phyloP scores from a whole-genome alignment of 345 rosid genomes.

The Sapria himalayana region DNA sequence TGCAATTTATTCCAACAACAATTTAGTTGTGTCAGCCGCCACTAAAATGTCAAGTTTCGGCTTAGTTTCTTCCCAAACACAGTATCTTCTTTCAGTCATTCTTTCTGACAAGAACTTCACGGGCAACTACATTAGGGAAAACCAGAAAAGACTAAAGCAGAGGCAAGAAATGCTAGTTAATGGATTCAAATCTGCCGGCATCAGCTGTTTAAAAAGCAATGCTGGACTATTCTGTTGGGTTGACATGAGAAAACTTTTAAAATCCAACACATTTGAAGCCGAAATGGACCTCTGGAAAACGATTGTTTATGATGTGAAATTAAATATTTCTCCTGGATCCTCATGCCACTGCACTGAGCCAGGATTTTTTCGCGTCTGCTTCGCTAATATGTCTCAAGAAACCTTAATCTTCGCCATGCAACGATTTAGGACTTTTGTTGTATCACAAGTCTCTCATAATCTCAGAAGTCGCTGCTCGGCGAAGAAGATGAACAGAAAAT shows the following conservation, averaged over 20 bases:
- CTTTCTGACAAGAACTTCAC: constrained; percentile 61
- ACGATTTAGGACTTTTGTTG: constrained; percentile 23
- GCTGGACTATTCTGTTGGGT: constrained; percentile 78
- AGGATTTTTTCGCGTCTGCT: constrained; percentile 76
- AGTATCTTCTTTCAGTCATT: constrained; percentile 40
- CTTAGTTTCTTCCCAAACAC: constrained; percentile 65
- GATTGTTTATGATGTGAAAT: constrained; percentile 54
- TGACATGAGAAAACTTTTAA: constrained; percentile 54
- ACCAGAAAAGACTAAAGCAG: constrained; percentile 29
- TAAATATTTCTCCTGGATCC: constrained; percentile 63
- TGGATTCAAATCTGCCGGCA: constrained; percentile 43
- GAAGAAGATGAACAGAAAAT: too few relatives aligned
- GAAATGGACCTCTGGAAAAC: constrained; percentile 63
- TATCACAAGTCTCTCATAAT: too few relatives aligned
- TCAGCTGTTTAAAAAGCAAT: constrained; percentile 36
- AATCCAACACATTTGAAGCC: constrained; percentile 49
- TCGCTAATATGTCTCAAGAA: constrained; percentile 36
- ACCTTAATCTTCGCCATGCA: constrained; percentile 28
- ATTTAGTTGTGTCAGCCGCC: constrained; percentile 43
- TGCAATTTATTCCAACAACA: constrained; percentile 59
- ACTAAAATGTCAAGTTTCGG: constrained; percentile 86
- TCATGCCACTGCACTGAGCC: constrained; percentile 70
- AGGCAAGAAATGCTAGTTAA: constrained; percentile 30
- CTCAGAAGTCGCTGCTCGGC: too few relatives aligned
- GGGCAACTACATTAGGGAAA: constrained; percentile 31